Evolutionary conservation across 768 basidiomycete species (phyloP).

Genomic region (Rhodotorula graminis): DNA sequence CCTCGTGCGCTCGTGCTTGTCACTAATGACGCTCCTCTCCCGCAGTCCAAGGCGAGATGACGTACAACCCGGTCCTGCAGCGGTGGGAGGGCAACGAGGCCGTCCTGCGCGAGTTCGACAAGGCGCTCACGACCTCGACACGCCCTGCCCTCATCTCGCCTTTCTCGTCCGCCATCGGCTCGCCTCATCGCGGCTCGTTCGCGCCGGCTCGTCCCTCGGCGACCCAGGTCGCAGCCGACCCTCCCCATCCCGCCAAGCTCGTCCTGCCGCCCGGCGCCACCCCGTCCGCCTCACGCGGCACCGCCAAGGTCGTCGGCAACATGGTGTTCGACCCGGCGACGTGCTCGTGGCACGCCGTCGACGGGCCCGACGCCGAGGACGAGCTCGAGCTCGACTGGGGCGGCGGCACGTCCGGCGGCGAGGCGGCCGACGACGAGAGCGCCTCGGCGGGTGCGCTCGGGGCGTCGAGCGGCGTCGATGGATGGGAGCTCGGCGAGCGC

Average conservation of each 20-base stretch:
- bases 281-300: constrained; percentile 42
- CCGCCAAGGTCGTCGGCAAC: constrained; percentile 86
- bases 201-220: neutral
- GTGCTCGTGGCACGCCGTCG: constrained; percentile 94
- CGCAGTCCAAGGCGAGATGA: constrained; percentile 90
- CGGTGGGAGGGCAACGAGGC: constrained; percentile 99
- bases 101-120: constrained; percentile 81
- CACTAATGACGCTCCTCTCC: neutral
- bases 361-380: constrained; percentile 74
- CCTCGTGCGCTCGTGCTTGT: too few species aligned
- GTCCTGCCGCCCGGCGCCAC: constrained; percentile 11
- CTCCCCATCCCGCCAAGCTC: too few species aligned
- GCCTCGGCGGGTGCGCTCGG: neutral
- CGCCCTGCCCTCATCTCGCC: constrained; percentile 94
- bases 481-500: constrained; percentile 32
- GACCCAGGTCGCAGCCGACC: constrained; percentile 9
- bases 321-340: constrained; percentile 93
- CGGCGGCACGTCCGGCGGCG: constrained; percentile 1
- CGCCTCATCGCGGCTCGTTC: constrained; percentile 53
- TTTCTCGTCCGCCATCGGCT: constrained; percentile 74
- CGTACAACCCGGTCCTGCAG: constrained; percentile 82
- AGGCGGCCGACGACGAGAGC: constrained; percentile 27
- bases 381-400: constrained; percentile 48
- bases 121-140: constrained; percentile 68
- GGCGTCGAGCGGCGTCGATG: constrained; percentile 13